A percentile compares a stretch with the other conserved stretches of the same genome.
These are phyloP conservation scores for Lagerstroemia fauriei DNA, from an alignment of 441 rosid species.

Conservation along the genomic window DNA sequence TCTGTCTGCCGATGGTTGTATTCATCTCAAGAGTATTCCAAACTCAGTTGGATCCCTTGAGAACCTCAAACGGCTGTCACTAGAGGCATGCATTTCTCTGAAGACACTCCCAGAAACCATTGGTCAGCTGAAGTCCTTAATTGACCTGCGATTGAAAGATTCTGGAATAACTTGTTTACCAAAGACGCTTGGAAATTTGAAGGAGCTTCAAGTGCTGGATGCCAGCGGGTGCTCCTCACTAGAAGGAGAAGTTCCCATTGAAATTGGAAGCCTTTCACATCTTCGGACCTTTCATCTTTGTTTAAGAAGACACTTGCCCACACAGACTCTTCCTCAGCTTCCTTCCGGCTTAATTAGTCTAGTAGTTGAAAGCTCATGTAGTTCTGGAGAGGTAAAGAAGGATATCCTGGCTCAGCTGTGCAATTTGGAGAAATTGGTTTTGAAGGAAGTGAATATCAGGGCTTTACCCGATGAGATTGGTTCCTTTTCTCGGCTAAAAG, in stretches of 20 bases:
- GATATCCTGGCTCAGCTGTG: background rate
- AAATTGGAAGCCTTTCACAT: background rate
- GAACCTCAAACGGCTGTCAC: background rate
- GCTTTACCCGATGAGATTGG: background rate
- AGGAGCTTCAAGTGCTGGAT: slow-evolving; percentile 1
- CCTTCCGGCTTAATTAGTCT: background rate
- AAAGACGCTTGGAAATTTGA: background rate
- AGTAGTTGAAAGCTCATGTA: background rate
- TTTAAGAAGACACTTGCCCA: background rate
- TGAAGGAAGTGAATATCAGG: background rate
- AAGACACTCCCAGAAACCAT: background rate
- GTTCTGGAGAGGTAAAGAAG: background rate
- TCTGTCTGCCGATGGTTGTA: background rate
- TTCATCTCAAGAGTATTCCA: background rate
- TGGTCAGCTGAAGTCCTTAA: background rate
- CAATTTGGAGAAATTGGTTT: background rate
- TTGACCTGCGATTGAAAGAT: background rate
- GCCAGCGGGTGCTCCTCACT: no score
- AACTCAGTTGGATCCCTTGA: background rate
- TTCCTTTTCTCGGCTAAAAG: background rate
- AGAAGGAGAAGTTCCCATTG: background rate
- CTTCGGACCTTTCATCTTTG: background rate
- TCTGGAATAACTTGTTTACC: background rate
- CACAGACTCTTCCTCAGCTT: background rate
- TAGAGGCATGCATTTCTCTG: background rate